Conservation (phyloP, 805 yeast genomes). For the Ogataea trehalophila region DNA sequence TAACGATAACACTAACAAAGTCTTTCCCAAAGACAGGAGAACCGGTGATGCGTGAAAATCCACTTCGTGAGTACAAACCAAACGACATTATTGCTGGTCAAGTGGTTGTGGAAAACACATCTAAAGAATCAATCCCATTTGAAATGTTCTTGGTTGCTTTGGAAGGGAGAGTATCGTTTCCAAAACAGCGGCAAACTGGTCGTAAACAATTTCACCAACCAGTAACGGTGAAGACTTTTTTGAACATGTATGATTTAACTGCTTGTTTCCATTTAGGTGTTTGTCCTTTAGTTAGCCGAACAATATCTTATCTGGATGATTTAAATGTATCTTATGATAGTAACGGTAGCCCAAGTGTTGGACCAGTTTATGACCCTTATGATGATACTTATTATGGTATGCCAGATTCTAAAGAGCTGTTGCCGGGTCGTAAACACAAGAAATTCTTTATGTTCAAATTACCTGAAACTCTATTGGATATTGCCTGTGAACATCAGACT, state of each 20-base stretch:
- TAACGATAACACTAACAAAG: slow-evolving; percentile 35
- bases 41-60: slow-evolving; percentile 24
- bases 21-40: slow-evolving; percentile 30
- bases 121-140: slow-evolving; percentile 42
- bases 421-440: slow-evolving; percentile 45
- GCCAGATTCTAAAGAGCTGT: slow-evolving; percentile 38
- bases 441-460: slow-evolving; percentile 54
- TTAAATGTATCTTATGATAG: slow-evolving; percentile 10
- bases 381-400: slow-evolving; percentile 35
- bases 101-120: slow-evolving; percentile 37
- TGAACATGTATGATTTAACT: slow-evolving; percentile 46
- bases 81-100: slow-evolving; percentile 68
- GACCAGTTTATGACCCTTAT: slow-evolving; percentile 12
- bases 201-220: slow-evolving; percentile 1
- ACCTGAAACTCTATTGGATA: slow-evolving; percentile 49
- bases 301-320: not conserved
- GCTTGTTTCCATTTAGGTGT: slow-evolving; percentile 45
- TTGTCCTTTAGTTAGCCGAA: not conserved
- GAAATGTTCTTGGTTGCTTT: slow-evolving; percentile 58
- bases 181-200: not conserved
- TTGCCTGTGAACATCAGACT: slow-evolving; percentile 41
- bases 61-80: slow-evolving; percentile 52
- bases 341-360: too few relatives aligned
- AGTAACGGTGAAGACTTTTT: slow-evolving; percentile 29
- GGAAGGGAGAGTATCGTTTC: slow-evolving; percentile 42